Conservation (phyloP, 257 asterid species). For the Rauvolfia tetraphylla region DNA sequence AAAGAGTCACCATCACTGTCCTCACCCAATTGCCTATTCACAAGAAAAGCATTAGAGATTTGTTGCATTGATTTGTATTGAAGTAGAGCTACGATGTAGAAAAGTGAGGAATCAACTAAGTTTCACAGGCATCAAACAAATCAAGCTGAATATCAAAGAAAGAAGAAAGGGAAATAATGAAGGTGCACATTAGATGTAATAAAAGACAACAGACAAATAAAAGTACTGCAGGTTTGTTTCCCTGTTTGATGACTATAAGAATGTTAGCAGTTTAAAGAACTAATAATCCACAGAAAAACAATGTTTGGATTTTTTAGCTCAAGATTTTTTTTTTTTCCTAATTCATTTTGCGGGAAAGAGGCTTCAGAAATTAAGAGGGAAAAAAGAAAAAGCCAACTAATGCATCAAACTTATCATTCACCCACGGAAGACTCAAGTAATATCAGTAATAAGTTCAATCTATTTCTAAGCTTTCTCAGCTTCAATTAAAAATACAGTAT, state of each 20-base stretch:
- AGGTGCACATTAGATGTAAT: background rate
- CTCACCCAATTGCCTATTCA: slow-evolving; percentile 66
- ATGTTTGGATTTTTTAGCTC: background rate
- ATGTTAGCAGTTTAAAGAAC: background rate
- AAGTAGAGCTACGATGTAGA: background rate
- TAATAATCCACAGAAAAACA: background rate
- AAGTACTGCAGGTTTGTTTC: background rate
- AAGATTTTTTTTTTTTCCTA: too few species aligned
- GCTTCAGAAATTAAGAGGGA: background rate
- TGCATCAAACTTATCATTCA: background rate
- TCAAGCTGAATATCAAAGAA: background rate
- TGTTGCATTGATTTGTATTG: background rate
- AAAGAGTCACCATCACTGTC: slow-evolving; percentile 79
- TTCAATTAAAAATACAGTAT: too few species aligned
- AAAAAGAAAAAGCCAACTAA: background rate
- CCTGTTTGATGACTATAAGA: background rate
- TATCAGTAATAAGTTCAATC: background rate
- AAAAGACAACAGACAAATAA: background rate
- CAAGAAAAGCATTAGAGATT: slow-evolving; percentile 13
- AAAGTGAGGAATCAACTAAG: background rate
- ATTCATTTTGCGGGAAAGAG: background rate
- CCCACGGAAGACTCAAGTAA: background rate
- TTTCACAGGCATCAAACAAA: background rate
- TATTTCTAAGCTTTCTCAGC: background rate
- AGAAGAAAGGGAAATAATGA: background rate